phyloP scores from a whole-genome alignment of 371 early-diverging fungal species.

The Chytridium lagenaria region DNA sequence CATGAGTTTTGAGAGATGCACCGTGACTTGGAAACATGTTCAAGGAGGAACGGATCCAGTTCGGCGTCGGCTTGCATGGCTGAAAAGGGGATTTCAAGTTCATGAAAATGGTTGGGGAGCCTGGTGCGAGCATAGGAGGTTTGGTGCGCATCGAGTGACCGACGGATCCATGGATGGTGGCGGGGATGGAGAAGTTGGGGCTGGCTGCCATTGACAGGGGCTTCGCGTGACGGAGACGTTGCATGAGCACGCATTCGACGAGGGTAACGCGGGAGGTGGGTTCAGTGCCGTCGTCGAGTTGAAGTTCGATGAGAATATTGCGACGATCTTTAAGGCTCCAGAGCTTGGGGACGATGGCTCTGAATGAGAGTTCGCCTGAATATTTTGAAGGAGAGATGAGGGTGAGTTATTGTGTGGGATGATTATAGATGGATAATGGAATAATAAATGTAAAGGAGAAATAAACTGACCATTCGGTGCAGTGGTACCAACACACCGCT shows the following conservation, averaged over 20 bases:
- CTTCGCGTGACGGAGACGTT: conserved; percentile 12
- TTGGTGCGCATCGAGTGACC: not conserved
- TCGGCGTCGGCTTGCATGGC: conserved; percentile 11
- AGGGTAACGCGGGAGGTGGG: not conserved
- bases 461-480: conserved; percentile 2
- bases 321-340: not conserved
- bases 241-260: conserved; percentile 9
- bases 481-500: conserved; percentile 4
- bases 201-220: conserved; percentile 3
- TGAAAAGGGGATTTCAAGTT: conserved; percentile 1
- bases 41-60: conserved; percentile 10
- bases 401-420: too few relatives aligned
- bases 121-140: conserved; percentile 4
- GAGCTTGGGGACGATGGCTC: not conserved
- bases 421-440: too few relatives aligned
- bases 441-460: not conserved
- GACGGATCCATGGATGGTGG: not conserved
- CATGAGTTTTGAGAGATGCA: not conserved
- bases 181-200: conserved; percentile 8
- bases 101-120: not conserved
- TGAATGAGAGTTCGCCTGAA: not conserved
- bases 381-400: not conserved
- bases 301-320: conserved; percentile 1
- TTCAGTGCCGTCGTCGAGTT: conserved; percentile 7
- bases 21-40: conserved; percentile 3